phyloP scores from a whole-genome alignment of 495 filamentous ascomycete genomes.

The Penicillium lagena region DNA sequence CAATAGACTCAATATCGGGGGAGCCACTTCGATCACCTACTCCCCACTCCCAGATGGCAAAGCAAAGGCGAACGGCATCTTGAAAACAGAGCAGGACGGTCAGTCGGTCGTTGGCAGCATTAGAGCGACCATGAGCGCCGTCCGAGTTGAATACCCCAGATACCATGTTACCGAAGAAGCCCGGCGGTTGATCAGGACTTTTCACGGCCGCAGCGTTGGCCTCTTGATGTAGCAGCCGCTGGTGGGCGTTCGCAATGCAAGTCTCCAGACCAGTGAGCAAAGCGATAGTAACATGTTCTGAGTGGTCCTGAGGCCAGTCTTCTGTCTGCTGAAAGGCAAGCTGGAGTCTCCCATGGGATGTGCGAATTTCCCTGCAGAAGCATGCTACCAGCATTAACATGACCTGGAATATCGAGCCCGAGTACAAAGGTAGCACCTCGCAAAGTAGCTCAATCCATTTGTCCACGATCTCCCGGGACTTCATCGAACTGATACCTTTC shows the following conservation, averaged over 20 bases:
- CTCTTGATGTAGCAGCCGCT: slow-evolving; percentile 72
- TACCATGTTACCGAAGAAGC: slow-evolving; percentile 96
- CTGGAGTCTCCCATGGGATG: slow-evolving; percentile 60
- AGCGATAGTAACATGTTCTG: slow-evolving; percentile 52
- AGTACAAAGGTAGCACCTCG: slow-evolving; percentile 76
- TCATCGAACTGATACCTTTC: slow-evolving; percentile 69
- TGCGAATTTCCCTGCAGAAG: slow-evolving; percentile 67
- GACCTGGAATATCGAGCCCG: slow-evolving; percentile 78
- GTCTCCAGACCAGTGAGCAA: slow-evolving; percentile 86
- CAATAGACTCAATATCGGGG: slow-evolving; percentile 63
- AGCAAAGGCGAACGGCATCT: slow-evolving; percentile 86
- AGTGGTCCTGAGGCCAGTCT: slow-evolving; percentile 37
- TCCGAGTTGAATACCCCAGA: slow-evolving; percentile 86
- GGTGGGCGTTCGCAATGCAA: slow-evolving; percentile 80
- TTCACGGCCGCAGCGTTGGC: slow-evolving; percentile 59
- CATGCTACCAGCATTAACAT: slow-evolving; percentile 86
- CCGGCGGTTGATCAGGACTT: slow-evolving; percentile 76
- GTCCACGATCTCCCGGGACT: slow-evolving; percentile 72
- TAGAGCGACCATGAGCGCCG: slow-evolving; percentile 61
- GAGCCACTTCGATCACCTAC: slow-evolving; percentile 50
- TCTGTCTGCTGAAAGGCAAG: slow-evolving; percentile 36
- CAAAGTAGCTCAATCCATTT: slow-evolving; percentile 87
- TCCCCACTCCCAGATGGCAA: slow-evolving; percentile 93
- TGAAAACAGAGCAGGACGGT: slow-evolving; percentile 96
- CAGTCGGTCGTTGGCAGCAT: slow-evolving; percentile 84